Base-by-base conservation (phyloP, 768 basidiomycete genomes). In the Panaeolus papilionaceus region DNA sequence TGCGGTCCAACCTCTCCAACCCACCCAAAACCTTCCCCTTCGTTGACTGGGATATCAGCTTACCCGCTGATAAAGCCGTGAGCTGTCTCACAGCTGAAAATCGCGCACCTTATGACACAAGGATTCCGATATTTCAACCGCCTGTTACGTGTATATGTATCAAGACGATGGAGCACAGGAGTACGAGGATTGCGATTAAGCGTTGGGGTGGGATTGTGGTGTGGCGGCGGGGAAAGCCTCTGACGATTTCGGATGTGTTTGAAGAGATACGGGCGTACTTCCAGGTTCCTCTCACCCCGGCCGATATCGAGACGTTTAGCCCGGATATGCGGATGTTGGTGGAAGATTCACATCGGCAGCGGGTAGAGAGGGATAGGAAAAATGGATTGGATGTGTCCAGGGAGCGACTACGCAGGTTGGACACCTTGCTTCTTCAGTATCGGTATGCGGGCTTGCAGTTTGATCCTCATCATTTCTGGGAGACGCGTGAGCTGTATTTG, bases 211-310 rank as follows among this genome's bases (percentile, higher is more conserved):
- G 28, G 2, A 68, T 68, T n/a, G 38, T 40, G 8, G 68, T 68
- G 1, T 63, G 62, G 20, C 64, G 68, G 20, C 62, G 62, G 42
- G 64, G 65, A 14, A 47, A 65, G 1, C 64, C 64, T n/a, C 11
- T 68, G 2, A 63, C 64, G 9, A 42, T 66, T 23, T 64, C 61
- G 0, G 68, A 68, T 51, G 68, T 68, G 12, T 49, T 68, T 4
- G 64, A 68, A 3, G 64, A 65, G 38, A 65, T 68, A 23, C 65
- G 68, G 68, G 64, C 68, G 0, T 68, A 68, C 44, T 68, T 68
- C 62, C 28, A 68, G 26, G 20, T 61, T 3, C 65, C 65, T 26
- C 65, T 68, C 7, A 66, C 68, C 2, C 61, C 61, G 9, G 28
- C 7, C 3, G 68, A 68, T 33, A 11, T 65, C 16, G 38, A 42